phyloP scores from a whole-genome alignment of 1,139 yeast genomes.

The Diutina mesorugosa region DNA sequence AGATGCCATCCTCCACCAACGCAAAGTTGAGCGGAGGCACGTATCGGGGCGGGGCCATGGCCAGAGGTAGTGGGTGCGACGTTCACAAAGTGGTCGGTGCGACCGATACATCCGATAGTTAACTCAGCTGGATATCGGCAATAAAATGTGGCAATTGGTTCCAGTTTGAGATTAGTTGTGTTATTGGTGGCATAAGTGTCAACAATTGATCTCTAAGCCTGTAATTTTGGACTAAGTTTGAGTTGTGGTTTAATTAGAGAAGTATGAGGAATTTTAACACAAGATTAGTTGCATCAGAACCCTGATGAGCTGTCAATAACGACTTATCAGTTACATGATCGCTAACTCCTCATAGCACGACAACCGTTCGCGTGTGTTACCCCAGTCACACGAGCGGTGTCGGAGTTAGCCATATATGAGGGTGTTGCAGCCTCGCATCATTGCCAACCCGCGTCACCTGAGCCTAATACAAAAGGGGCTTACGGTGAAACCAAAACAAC shows the following conservation, averaged over 20 bases:
- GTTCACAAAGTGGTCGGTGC: neutral
- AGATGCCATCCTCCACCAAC: slow-evolving; percentile 74
- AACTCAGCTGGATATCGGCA: neutral
- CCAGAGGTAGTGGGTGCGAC: neutral
- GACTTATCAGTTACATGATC: neutral
- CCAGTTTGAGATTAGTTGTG: neutral
- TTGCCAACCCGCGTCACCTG: too few relatives aligned
- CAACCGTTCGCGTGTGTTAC: neutral
- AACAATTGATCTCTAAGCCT: too few relatives aligned
- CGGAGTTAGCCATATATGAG: neutral
- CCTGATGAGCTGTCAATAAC: too few relatives aligned
- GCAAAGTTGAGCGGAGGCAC: slow-evolving; percentile 92
- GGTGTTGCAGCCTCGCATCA: too few relatives aligned
- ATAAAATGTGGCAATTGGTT: neutral
- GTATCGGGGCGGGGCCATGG: slow-evolving; percentile 7
- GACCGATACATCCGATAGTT: neutral
- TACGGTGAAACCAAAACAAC: too few relatives aligned
- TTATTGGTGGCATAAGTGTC: too few relatives aligned
- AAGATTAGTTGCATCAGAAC: too few relatives aligned
- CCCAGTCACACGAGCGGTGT: neutral
- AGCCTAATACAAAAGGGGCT: too few relatives aligned
- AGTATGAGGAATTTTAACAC: too few relatives aligned
- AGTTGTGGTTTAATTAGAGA: too few relatives aligned
- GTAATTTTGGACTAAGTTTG: too few relatives aligned
- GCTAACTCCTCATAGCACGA: neutral